Evolutionary conservation across 345 rosid genomes (phyloP), one percentile per base, ranked within the genome.

Genomic region (Barbarea vulgaris): DNA sequence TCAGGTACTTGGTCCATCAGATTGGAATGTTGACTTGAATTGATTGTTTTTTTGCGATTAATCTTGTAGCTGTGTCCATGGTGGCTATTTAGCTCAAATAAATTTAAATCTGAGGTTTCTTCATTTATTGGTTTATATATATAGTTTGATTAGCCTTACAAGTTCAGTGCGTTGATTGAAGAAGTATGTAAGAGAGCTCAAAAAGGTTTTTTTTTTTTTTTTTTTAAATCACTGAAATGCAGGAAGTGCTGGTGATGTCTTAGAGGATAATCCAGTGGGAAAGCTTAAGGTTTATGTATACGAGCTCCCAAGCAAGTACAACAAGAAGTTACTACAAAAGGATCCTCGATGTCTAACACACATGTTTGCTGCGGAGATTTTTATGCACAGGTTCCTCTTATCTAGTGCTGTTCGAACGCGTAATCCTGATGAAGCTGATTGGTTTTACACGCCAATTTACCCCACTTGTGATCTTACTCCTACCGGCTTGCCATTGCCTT

Each of bases 401-500:
- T 87, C 98, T 5, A 94, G 97, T 30, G 85, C 95, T n/a, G 96
- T 94, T 57, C 86, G 96, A 42, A 90, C 98, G 7, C 88, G 80
- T 46, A 88, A 90, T 72, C 97, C 97, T 0, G 89, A 90, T 27
- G 97, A 91, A 73, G 98, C 98, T 15, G 98, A 94, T 80, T 91
- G 98, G 98, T 91, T 94, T 78, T 94, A 91, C 68, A 82, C 91
- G 11, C 98, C 97, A 0, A 86, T 94, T 56, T 94, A 94, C 57
- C 81, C 89, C 17, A 94, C 98, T 64, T 94, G 98, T 73, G 98
- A 94, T 78, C 97, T 91, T 59, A 94, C 98, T n/a, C 96, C 97
- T 24, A 89, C 84, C 4, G 98, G 98, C 51, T 81, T 93, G 75
- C 98, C 98, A 0, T 79, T 93, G 86, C 98, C 98, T 17, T 93